Percentiles rank a stretch among this genome's conserved stretches.
phyloP scores from a whole-genome alignment of 2,329 filamentous ascomycete genomes.

The Fusarium sp. region DNA sequence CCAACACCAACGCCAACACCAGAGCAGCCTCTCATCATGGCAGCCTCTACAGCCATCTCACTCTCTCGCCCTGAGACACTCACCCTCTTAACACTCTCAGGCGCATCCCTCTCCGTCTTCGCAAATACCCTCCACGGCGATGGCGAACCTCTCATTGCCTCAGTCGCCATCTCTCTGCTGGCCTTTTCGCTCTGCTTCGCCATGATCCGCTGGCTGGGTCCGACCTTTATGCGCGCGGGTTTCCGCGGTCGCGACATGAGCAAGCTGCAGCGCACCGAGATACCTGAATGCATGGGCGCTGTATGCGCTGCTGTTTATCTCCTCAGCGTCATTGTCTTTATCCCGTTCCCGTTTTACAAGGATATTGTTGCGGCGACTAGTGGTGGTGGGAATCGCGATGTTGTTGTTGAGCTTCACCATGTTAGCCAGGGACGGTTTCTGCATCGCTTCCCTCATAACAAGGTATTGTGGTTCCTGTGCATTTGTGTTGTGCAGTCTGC shows the following conservation, averaged over 20 bases:
- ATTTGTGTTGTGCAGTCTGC: neutral
- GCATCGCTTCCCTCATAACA: slow-evolving; percentile 94
- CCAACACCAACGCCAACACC: neutral
- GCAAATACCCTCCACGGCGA: slow-evolving; percentile 86
- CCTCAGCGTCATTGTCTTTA: slow-evolving; percentile 89
- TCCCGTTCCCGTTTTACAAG: slow-evolving; percentile 98
- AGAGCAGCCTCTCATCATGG: slow-evolving; percentile 46
- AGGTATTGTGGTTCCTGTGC: slow-evolving; percentile 67
- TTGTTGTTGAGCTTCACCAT: slow-evolving; percentile 80
- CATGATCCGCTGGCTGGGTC: slow-evolving; percentile 93
- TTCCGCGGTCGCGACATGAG: slow-evolving; percentile 92
- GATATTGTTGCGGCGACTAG: slow-evolving; percentile 96
- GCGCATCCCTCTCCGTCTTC: slow-evolving; percentile 80
- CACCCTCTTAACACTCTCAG: slow-evolving; percentile 73
- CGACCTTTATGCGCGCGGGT: slow-evolving; percentile 88
- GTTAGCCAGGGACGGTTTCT: slow-evolving; percentile 88
- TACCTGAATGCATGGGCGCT: slow-evolving; percentile 97
- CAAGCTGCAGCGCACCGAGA: slow-evolving; percentile 77
- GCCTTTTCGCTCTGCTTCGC: slow-evolving; percentile 87
- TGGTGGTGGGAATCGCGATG: slow-evolving; percentile 91
- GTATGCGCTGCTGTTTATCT: slow-evolving; percentile 95
- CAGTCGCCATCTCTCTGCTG: slow-evolving; percentile 86
- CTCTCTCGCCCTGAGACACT: slow-evolving; percentile 70
- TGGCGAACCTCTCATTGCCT: slow-evolving; percentile 90
- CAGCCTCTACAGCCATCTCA: slow-evolving; percentile 50